Evolutionary conservation across 1,284 basidiomycete genomes (phyloP), one percentile per base, ranked within the genome.

Genomic region (Taiwanofungus camphoratus): DNA sequence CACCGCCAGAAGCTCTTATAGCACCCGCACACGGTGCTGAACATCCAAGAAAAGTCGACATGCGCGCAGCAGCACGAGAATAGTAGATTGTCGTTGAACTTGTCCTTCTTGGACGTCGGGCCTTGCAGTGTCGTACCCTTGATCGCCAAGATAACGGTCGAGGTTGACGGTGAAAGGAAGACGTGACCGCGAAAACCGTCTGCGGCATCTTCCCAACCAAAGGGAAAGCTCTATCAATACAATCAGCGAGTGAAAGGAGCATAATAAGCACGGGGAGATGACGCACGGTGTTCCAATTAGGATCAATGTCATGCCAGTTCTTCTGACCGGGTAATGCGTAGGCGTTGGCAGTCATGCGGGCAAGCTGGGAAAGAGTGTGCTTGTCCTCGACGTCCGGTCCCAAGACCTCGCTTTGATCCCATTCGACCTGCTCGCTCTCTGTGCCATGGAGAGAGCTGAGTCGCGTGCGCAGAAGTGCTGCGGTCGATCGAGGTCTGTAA

Each of bases 61-160:
- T 85, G 75, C 3, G 94, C 95, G 58, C 96, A 99, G 64, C 96
- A 99, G 69, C 96, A 99, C 0, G 93, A 97, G 67, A 97, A 98
- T 18, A 98, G 68, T 52, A 96, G 67, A 58, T 99, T 99, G 66
- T 99, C 96, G 59, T 99, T 99, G 57, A 86, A 83, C 70, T 95
- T 97, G 69, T 99, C 95, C 59, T 89, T 86, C 63, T 84, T 88
- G 48, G 87, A 87, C 2, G 92, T 90, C 18, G 92, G 88, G 2
- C 92, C 92, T 16, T 48, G 82, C 9, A 68, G 49, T 6, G 88
- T 92, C 0, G 96, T 99, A 23, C 95, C 96, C 64, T 99, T 99
- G 66, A 99, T 90, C 20, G 92, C 82, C 9, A 99, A 74, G 11
- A 99, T 76, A 41, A 94, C 75, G 0, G 90, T 96, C 5, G 79